Base-by-base conservation (phyloP, 768 basidiomycete genomes). In the Xerocomus brunneocitrinus region DNA sequence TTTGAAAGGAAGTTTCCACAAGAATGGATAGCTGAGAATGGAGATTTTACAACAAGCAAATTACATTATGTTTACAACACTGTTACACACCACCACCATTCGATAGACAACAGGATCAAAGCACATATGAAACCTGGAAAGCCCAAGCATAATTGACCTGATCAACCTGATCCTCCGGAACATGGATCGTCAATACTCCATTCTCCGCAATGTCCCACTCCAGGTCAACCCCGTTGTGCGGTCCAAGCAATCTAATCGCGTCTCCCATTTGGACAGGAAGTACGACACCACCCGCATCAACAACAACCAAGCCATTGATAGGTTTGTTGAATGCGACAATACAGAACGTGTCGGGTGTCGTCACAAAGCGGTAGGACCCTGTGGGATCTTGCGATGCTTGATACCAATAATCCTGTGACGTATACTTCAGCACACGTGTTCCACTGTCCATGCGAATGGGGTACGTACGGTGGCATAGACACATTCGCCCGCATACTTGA, bases 311-410 rank as follows among this genome's bases (percentile, higher is more conserved):
- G 0, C 74, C 71, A 0, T 63, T 34, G 2, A 52, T 53, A 0
- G 79, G 79, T 6, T 62, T 62, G 34, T 66, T 54, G 47, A 82
- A 75, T 1, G 75, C 68, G 36, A 80, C 62, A 55, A 82, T 69
- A 56, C 78, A 83, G 56, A 83, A 81, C 1, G 78, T 73, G n/a
- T 59, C 72, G 5, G 75, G 68, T 0, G 78, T 82, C 3, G 74
- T 78, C 19, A 76, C 70, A 65, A 83, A 83, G 8, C 79, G 74
- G 46, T 62, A 73, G 49, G 51, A 66, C 57, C 62, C 63, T 24
- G 55, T 46, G 9, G 60, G 62, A 2, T 73, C 75, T 59, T 79
- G 72, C 22, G 74, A 73, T 8, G 68, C 68, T 58, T 72, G 72
- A 61, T 78, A 79, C 75, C 77, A 81, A 57, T 76, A 79, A 16